Evolutionary conservation across 176 grass and related monocot genomes (phyloP).

Genomic region (Tillandsia fasciculata): DNA sequence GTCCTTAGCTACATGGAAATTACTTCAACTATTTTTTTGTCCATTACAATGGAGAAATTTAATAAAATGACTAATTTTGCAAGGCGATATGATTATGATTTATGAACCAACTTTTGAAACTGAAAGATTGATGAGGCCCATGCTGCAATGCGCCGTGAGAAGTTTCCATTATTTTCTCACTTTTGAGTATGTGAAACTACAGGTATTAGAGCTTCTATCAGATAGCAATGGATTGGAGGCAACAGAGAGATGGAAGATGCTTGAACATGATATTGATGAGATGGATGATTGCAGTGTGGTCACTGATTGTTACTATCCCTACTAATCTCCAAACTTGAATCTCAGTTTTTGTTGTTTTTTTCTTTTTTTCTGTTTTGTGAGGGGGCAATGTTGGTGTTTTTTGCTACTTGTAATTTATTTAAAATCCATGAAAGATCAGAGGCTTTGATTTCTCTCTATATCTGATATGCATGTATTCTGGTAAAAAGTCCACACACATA

Average conservation of each 20-base stretch:
- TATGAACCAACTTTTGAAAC: too few relatives aligned
- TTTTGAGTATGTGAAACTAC: background rate
- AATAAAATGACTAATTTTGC: too few relatives aligned
- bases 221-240: slow-evolving; percentile 43
- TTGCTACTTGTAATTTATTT: slow-evolving; percentile 1
- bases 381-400: background rate
- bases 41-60: too few relatives aligned
- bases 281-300: slow-evolving; percentile 57
- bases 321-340: background rate
- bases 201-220: slow-evolving; percentile 69
- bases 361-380: slow-evolving; percentile 14
- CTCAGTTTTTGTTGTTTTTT: background rate
- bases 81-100: background rate
- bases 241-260: slow-evolving; percentile 69
- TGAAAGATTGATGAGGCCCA: background rate
- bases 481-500: background rate
- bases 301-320: slow-evolving; percentile 33
- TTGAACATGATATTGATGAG: slow-evolving; percentile 50
- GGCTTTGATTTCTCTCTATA: background rate
- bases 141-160: too few relatives aligned
- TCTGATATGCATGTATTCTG: background rate
- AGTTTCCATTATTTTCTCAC: background rate
- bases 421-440: background rate
- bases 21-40: too few relatives aligned
- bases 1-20: too few relatives aligned